Evolutionary conservation across 2,329 filamentous ascomycete genomes (phyloP), one percentile per base, ranked within the genome.

Genomic region (Colletotrichum sp.): DNA sequence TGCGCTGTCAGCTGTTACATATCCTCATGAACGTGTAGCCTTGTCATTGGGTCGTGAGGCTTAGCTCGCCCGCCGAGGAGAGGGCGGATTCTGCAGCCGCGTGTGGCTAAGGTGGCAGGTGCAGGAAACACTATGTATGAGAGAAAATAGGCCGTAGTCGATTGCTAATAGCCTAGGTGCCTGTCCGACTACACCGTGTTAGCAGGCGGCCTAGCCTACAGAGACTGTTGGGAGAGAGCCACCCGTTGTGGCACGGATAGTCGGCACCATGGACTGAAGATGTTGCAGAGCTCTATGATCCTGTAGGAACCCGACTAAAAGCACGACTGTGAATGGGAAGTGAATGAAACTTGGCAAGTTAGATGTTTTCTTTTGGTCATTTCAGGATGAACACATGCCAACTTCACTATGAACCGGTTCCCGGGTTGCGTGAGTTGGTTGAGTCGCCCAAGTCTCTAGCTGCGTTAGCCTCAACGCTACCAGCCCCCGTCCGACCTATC

Each of bases 401-500:
- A 36, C 6, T 25, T 18, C 30, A 1, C n/a, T 48, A 36, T 22
- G 74, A 74, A 74, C 65, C 64, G 36, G 70, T 65, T 69, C 56
- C 18, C n/a, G 58, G 22, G n/a, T 48, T 48, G 6, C 18, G 60
- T 65, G 68, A 34, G 64, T 58, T 58, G 36, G 58, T 61, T 48
- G 64, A 66, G 32, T 65, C 52, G 56, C 36, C 25, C 18, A 62
- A 43, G 28, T 22, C 60, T 39, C 70, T 73, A 74, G 64, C 34
- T 52, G 67, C 34, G 18, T 27, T 76, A 76, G 74, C 58, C 43
- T 55, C 18, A 7, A 27, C 48, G 74, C 74, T 74, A 74, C 62
- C 12, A 61, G 12, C 8, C 8, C 10, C 13, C 36, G 9, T 32
- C 18, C 2, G 1, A 48, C 67, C 67, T 48, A 70, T 13, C 56